Evolutionary conservation across 768 basidiomycete genomes (phyloP), one percentile per base, ranked within the genome.

Genomic region (Mrakia blollopis): DNA sequence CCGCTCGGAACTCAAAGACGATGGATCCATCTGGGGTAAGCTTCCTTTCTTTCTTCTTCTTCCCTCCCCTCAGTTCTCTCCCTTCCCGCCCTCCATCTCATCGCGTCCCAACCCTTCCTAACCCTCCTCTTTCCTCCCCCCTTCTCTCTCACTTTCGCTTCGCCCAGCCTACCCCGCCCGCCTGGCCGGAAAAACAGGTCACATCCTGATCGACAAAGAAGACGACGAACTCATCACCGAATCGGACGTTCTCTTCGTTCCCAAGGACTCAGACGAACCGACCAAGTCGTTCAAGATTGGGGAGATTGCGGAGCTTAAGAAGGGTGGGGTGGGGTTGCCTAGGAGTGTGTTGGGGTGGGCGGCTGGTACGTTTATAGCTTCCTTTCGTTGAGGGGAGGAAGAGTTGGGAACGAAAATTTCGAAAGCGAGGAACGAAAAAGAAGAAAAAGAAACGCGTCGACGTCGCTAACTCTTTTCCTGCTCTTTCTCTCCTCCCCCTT

Each of bases 261-360:
- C 83, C 81, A 0, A 78, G 52, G 28, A 72, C 71, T 25, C 61
- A 2, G 73, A 81, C 30, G 74, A 81, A 54, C 79, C 78, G 41
- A 52, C 77, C 3, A 84, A 83, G 71, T 74, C 80, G 25, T 77
- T 79, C 69, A 79, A 82, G 16, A 81, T 85, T 79, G 82, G 83
- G 74, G 83, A 84, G 75, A 81, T 85, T 52, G 83, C 84, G 71
- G 85, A 85, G 79, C 79, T 85, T 75, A 84, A 85, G 80, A 81
- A 85, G 82, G 78, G 79, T 32, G 83, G 84, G 61, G 83, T 85
- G 41, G 82, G 82, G 41, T 82, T 85, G 79, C 80, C 83, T 6
- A 82, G 85, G 23, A 80, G 83, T 13, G 83, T 83, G 2, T 82
- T 85, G 35, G 84, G 84, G 0, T 85, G 83, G 83, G 84, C 81